These are phyloP conservation scores for Volvariella surrecta DNA, from an alignment of 1,284 basidiomycete species.

Conservation along the genomic window DNA sequence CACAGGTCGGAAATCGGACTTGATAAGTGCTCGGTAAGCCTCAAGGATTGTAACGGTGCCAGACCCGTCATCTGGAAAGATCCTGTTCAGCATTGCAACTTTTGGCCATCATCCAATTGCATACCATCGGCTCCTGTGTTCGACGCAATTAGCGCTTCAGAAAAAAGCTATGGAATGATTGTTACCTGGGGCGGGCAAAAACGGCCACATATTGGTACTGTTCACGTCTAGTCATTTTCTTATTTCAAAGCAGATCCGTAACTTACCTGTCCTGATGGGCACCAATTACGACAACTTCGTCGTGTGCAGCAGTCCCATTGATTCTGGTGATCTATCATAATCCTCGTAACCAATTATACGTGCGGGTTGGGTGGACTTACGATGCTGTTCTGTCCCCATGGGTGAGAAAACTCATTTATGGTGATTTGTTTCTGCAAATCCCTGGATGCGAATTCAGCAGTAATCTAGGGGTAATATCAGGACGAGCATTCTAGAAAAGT, in stretches of 20 bases:
- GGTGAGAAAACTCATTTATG: constrained; percentile 76
- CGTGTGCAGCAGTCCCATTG: constrained; percentile 48
- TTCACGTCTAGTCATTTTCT: constrained; percentile 1
- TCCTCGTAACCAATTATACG: constrained; percentile 9
- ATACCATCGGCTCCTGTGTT: constrained; percentile 72
- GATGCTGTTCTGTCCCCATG: constrained; percentile 91
- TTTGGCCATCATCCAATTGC: too few species aligned
- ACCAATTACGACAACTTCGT: constrained; percentile 59
- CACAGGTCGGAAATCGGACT: constrained; percentile 70
- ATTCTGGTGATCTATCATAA: constrained; percentile 58
- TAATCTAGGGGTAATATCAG: constrained; percentile 42
- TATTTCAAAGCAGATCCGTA: constrained; percentile 9
- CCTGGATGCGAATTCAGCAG: constrained; percentile 47
- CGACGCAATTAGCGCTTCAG: constrained; percentile 17
- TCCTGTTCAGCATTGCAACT: constrained; percentile 7
- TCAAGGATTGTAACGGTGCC: constrained; percentile 92
- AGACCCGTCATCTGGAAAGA: constrained; percentile 72
- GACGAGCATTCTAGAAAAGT: constrained; percentile 6
- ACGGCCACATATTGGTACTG: constrained; percentile 83
- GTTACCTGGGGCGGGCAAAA: constrained; percentile 79
- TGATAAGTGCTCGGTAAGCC: constrained; percentile 77
- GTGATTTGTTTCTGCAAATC: constrained; percentile 50
- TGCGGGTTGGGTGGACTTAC: constrained; percentile 31
- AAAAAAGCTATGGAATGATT: constrained; percentile 8
- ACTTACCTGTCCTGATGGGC: constrained; percentile 86